Percentiles rank a stretch among this genome's conserved stretches.
These are phyloP conservation scores for Fusarium sp. DNA, from an alignment of 2,329 filamentous ascomycete species.

Conservation along the genomic window DNA sequence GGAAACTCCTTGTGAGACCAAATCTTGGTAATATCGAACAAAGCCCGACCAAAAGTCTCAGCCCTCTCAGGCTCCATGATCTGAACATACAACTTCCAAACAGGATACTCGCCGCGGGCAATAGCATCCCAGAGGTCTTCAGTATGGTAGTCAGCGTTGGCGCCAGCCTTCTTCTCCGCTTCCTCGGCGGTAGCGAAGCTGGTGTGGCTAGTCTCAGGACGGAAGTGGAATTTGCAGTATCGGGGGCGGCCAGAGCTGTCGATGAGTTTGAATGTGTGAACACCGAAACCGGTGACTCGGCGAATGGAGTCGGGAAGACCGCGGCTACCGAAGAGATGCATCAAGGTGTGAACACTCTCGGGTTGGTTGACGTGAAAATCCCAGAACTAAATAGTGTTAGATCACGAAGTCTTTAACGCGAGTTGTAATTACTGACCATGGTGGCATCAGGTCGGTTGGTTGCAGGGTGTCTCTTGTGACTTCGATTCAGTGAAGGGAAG, in stretches of 20 bases:
- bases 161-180: conserved; percentile 15
- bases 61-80: conserved; percentile 65
- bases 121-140: conserved; percentile 55
- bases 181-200: not conserved
- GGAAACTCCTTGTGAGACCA: conserved; percentile 66
- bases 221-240: conserved; percentile 34
- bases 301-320: conserved; percentile 21
- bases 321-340: conserved; percentile 27
- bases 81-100: conserved; percentile 67
- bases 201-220: conserved; percentile 10
- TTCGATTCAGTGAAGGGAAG: conserved; percentile 12
- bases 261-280: conserved; percentile 24
- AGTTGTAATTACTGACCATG: not conserved
- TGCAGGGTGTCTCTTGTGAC: conserved; percentile 41
- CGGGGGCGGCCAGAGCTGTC: conserved; percentile 5
- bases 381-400: conserved; percentile 30
- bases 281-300: conserved; percentile 18
- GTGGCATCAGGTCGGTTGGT: conserved; percentile 25
- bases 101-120: conserved; percentile 58
- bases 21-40: conserved; percentile 69
- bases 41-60: conserved; percentile 59
- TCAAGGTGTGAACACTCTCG: conserved; percentile 23
- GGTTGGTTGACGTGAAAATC: conserved; percentile 35
- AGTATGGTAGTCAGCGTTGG: conserved; percentile 28
- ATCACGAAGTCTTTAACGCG: no score